Conservation (phyloP, 495 filamentous ascomycete genomes). For the Cairneyella variabilis region DNA sequence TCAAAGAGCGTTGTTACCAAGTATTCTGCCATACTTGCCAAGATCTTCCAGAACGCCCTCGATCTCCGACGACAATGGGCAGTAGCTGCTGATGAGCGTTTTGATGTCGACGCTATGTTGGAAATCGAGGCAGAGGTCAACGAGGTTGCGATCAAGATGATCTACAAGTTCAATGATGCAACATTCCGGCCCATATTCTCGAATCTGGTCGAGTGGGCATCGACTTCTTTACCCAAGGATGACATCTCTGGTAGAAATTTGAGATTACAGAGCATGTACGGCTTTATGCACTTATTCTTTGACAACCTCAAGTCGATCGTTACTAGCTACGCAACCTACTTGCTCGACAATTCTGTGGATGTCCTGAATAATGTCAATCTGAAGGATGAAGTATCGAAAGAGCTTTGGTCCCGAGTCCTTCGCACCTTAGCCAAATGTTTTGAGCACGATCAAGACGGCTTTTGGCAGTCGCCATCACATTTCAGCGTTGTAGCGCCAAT, state of each 20-base stretch:
- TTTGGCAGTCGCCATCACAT: constrained; percentile 88
- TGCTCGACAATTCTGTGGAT: constrained; percentile 68
- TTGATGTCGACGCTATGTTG: constrained; percentile 40
- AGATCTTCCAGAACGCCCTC: constrained; percentile 65
- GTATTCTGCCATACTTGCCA: constrained; percentile 60
- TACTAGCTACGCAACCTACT: constrained; percentile 81
- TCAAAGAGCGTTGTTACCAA: constrained; percentile 70
- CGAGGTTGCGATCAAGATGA: constrained; percentile 74
- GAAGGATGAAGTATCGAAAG: constrained; percentile 46
- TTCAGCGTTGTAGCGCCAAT: constrained; percentile 66
- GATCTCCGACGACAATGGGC: constrained; percentile 55
- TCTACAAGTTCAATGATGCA: constrained; percentile 95
- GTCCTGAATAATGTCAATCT: constrained; percentile 52
- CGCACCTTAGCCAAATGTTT: constrained; percentile 69
- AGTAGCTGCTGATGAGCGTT: constrained; percentile 12
- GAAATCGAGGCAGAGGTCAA: constrained; percentile 63
- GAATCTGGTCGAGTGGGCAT: constrained; percentile 75
- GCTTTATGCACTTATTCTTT: constrained; percentile 75
- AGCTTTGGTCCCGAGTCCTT: constrained; percentile 61
- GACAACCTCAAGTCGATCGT: constrained; percentile 86
- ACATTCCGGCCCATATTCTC: constrained; percentile 91
- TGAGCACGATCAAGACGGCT: constrained; percentile 72
- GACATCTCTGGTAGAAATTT: constrained; percentile 50
- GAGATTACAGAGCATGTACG: constrained; percentile 67
- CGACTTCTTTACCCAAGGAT: constrained; percentile 50